Percentiles rank a stretch among this genome's conserved stretches.
These are phyloP conservation scores for Xylaria venustula DNA, from an alignment of 495 filamentous ascomycete species.

Conservation along the genomic window DNA sequence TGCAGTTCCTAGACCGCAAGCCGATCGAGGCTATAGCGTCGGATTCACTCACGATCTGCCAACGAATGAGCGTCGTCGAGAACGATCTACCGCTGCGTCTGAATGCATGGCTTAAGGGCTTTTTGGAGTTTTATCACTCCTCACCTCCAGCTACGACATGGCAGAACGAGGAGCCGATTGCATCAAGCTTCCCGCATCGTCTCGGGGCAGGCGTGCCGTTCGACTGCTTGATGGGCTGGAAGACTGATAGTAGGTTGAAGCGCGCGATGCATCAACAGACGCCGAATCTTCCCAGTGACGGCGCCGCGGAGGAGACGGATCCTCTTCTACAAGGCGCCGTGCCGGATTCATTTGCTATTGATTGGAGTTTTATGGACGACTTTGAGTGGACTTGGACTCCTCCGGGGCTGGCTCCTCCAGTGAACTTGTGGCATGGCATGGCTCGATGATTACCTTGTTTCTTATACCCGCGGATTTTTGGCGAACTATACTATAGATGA, in stretches of 20 bases:
- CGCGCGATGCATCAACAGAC: not conserved
- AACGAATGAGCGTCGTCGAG: constrained; percentile 22
- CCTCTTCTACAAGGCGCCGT: not conserved
- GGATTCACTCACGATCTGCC: constrained; percentile 17
- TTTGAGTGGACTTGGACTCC: constrained; percentile 38
- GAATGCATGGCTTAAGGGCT: constrained; percentile 35
- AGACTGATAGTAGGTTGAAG: constrained; percentile 22
- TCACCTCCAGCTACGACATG: not conserved
- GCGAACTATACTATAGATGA: not conserved
- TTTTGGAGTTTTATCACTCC: constrained; percentile 17
- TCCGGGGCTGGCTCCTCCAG: not conserved
- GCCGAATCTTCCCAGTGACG: not conserved
- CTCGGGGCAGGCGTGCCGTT: constrained; percentile 40
- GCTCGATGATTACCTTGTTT: constrained; percentile 1
- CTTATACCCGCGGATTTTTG: not conserved
- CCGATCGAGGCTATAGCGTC: constrained; percentile 16
- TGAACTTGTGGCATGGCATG: constrained; percentile 8
- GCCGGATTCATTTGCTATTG: constrained; percentile 35
- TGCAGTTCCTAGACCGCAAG: constrained; percentile 23
- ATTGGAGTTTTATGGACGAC: constrained; percentile 48
- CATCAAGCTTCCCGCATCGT: constrained; percentile 32
- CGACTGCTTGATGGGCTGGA: constrained; percentile 40
- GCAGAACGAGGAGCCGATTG: constrained; percentile 22
- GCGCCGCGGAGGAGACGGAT: not conserved
- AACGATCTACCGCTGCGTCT: constrained; percentile 35